Evolutionary conservation across 1,139 yeast genomes (phyloP), one percentile per base, ranked within the genome.

Genomic region (Debaryomyces nepalensis): DNA sequence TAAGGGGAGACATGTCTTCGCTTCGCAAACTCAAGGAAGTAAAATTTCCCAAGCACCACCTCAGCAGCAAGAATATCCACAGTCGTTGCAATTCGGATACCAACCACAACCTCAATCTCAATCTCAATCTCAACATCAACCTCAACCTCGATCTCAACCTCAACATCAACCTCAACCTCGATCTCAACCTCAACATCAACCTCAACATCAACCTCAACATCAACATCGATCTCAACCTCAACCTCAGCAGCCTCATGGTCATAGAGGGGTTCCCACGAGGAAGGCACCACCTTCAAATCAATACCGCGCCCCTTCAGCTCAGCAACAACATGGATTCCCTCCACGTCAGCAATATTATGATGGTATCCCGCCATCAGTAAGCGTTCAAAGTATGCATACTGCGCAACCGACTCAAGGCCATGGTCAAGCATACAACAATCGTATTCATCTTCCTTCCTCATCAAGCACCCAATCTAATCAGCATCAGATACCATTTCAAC

Each of bases 31-130:
- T n/a, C 26, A 40, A 16, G 36, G 4, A 11, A 36, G n/a, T 10
- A 32, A 16, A 20, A 15, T 12, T 3, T 21, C 53, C 43, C 51
- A 45, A 15, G 49, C 46, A 10, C 52, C 48, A 18, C 53, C 51
- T 7, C 58, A 49, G 37, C 51, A 52, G 32, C 58, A 48, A 23
- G 43, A 37, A 2, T 49, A 53, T 27, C 55, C 50, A 10, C 54
- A 45, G 9, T 47, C 46, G 6, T 48, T 26, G 37, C 50, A 49
- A 26, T 46, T 41, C 24, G 49, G 46, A 21, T 43, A 45, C 27
- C 50, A 49, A 24, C 44, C 43, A 2, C 48, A 44, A 14, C 47
- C 48, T 20, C 47, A 38, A 34, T 40, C 37, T 33, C 43, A 41
- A 27, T 37, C 41, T 36, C 37, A 37, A 33, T 42, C 41, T 32